Base-by-base conservation (phyloP, 2,329 filamentous ascomycete species). In the Trichophaea hybrida region DNA sequence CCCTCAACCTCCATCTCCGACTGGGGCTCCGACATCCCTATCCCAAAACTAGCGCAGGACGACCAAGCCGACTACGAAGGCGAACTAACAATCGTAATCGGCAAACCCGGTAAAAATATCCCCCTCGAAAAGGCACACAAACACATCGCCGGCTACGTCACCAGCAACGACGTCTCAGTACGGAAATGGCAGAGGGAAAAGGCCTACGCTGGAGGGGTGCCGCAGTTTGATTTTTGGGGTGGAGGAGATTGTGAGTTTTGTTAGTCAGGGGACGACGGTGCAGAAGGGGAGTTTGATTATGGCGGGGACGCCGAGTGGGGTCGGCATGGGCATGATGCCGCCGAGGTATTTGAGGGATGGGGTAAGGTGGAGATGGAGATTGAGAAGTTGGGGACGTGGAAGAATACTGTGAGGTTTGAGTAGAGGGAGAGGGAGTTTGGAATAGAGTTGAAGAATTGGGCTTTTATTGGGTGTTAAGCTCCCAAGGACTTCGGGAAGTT, bases 21-120 rank as follows among this genome's bases (percentile, higher is more conserved):
- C 61, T 74, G 69, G 17, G 17, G 57, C 59, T 60, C 85, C 66
- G 74, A 81, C 1, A 83, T 88, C 56, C 83, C 84, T 1, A 75
- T 91, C 40, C 79, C 81, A 31, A 69, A 72, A 2, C 73, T 85
- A 61, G 85, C 83, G 0, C 85, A 88, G 71, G 76, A 83, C 62
- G 76, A 76, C 51, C 74, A 75, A 15, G 82, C 82, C 15, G 86
- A 90, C 72, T 90, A 89, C 72, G 86, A 91, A 72, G 87, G 84
- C 70, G 86, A 91, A 73, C 77, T 91, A 13, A 72, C 70, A 55
- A 73, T 82, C 15, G 73, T 82, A 0, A 76, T 80, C 24, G 84
- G 84, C 31, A 83, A 82, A 71, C 74, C 78, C 61, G 84, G 81
- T 61, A 73, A 74, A 51, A 77, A 88, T 69, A 81, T 90, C 12